Percentiles rank a stretch among this genome's conserved stretches.
Conservation (phyloP, 2,329 filamentous ascomycete genomes). For the Colletotrichum navitas region DNA sequence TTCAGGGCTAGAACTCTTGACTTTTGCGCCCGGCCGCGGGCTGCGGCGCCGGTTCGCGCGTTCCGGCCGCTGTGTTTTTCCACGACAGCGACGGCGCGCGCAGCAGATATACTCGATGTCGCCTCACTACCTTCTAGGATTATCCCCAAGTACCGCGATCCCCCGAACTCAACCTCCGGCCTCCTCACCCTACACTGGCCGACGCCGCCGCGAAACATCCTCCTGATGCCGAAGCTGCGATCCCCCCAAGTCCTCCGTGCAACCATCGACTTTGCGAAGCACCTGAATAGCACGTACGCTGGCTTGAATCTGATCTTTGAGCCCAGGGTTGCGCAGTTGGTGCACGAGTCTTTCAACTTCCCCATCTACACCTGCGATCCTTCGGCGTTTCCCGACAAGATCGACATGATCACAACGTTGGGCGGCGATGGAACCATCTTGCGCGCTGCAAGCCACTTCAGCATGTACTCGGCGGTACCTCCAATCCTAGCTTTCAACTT, state of each 20-base stretch:
- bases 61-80: constrained; percentile 22
- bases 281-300: constrained; percentile 85
- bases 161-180: constrained; percentile 59
- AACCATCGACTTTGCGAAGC: constrained; percentile 70
- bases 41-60: constrained; percentile 5
- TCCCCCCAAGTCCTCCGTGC: constrained; percentile 65
- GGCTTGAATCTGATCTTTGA: constrained; percentile 87
- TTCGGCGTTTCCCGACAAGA: constrained; percentile 77
- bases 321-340: constrained; percentile 75
- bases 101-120: constrained; percentile 63
- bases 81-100: constrained; percentile 49
- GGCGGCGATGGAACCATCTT: constrained; percentile 94
- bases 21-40: constrained; percentile 1
- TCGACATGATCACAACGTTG: constrained; percentile 89
- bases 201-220: constrained; percentile 66
- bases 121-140: constrained; percentile 66
- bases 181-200: constrained; percentile 68
- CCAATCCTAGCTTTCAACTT: constrained; percentile 96
- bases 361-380: constrained; percentile 74
- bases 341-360: constrained; percentile 79
- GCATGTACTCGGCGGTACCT: constrained; percentile 83
- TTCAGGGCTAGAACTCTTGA: background rate
- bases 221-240: constrained; percentile 71
- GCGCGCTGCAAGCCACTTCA: constrained; percentile 81
- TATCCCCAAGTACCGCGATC: constrained; percentile 74